Evolutionary conservation across 2,329 filamentous ascomycete species (phyloP).

Genomic region (Cladosporium austrohemisphaericum): DNA sequence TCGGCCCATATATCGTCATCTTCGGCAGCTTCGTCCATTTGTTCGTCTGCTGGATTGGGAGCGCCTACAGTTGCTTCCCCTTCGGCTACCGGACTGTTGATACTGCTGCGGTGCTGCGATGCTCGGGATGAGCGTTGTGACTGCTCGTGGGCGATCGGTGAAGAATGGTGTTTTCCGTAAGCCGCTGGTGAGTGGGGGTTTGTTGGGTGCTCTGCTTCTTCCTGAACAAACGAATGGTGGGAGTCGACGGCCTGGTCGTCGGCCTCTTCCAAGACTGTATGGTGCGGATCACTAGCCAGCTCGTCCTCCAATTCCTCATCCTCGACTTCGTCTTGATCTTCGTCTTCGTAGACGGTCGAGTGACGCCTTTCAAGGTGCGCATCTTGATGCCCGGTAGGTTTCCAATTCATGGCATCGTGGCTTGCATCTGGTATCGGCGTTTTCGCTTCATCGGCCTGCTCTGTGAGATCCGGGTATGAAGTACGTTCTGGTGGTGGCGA

Average conservation of each 20-base stretch:
- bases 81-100: not conserved
- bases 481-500: slow-evolving; percentile 27
- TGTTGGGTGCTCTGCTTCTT: not conserved
- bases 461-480: slow-evolving; percentile 22
- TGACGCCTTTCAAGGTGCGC: not conserved
- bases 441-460: slow-evolving; percentile 12
- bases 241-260: slow-evolving; percentile 2
- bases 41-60: not conserved
- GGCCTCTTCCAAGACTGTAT: slow-evolving; percentile 8
- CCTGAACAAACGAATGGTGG: not conserved
- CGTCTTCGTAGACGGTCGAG: slow-evolving; percentile 16
- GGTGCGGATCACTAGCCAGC: too few relatives aligned
- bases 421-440: not conserved
- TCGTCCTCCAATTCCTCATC: slow-evolving; percentile 6
- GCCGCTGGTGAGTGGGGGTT: not conserved
- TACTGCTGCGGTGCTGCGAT: too few relatives aligned
- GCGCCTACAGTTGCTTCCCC: not conserved
- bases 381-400: slow-evolving; percentile 17
- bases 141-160: not conserved
- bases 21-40: not conserved
- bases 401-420: slow-evolving; percentile 28
- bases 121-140: too few relatives aligned
- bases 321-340: slow-evolving; percentile 23
- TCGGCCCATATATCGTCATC: slow-evolving; percentile 46
- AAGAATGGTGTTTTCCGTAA: too few relatives aligned